These are phyloP conservation scores for Arabis alpina DNA, from an alignment of 345 rosid species.

Conservation along the genomic window DNA sequence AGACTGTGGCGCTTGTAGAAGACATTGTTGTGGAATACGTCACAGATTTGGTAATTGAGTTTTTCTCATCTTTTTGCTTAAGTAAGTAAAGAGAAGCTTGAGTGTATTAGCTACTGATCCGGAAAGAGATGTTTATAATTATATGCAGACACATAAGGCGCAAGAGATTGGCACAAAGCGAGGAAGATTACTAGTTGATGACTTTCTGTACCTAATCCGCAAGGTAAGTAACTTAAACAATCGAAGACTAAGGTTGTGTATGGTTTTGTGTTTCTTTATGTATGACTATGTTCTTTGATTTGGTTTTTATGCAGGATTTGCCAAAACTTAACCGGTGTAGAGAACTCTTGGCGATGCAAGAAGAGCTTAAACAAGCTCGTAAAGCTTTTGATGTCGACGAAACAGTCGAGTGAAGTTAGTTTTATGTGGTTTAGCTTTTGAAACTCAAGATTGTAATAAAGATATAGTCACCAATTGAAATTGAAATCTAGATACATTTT, in stretches of 20 bases:
- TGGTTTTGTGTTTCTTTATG: slow-evolving; percentile 4
- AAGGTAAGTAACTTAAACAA: slow-evolving; percentile 56
- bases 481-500: not conserved
- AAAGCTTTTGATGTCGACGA: slow-evolving; percentile 94
- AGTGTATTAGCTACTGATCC: slow-evolving; percentile 4
- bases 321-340: slow-evolving; percentile 89
- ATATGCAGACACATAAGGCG: slow-evolving; percentile 79
- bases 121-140: not conserved
- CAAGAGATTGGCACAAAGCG: slow-evolving; percentile 86
- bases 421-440: not conserved
- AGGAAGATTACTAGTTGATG: slow-evolving; percentile 83
- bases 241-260: not conserved
- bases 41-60: slow-evolving; percentile 71
- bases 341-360: slow-evolving; percentile 88
- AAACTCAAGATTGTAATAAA: not conserved
- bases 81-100: not conserved
- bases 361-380: slow-evolving; percentile 95
- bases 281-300: not conserved
- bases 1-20: slow-evolving; percentile 88
- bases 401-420: slow-evolving; percentile 41
- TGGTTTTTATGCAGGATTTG: slow-evolving; percentile 59
- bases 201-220: slow-evolving; percentile 79
- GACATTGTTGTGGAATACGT: slow-evolving; percentile 93
- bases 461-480: not conserved
- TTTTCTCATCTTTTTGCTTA: slow-evolving; percentile 12